These are phyloP conservation scores for Colletotrichum incanum DNA, from an alignment of 2,329 filamentous ascomycete species.

Conservation along the genomic window DNA sequence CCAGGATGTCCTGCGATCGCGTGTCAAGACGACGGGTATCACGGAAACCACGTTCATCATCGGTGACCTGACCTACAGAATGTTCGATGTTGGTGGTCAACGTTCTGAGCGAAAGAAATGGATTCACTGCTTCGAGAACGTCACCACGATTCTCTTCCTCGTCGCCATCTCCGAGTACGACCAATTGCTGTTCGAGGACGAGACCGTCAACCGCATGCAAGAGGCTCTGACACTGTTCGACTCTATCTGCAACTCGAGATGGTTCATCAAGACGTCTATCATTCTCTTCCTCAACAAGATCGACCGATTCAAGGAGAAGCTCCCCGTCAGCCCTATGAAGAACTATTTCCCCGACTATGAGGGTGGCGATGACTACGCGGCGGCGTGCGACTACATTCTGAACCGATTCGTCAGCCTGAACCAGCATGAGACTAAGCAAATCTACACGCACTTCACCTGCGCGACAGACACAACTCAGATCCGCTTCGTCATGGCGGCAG, in stretches of 20 bases:
- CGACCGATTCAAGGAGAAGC: conserved; percentile 90
- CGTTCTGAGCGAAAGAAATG: conserved; percentile 98
- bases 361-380: conserved; percentile 94
- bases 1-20: conserved; percentile 93
- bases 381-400: conserved; percentile 98
- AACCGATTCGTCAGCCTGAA: conserved; percentile 99
- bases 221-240: conserved; percentile 90
- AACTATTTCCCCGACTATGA: conserved; percentile 94
- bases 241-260: conserved; percentile 89
- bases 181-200: conserved; percentile 94
- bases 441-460: conserved; percentile 99
- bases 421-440: conserved; percentile 99
- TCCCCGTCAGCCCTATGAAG: conserved; percentile 86
- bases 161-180: conserved; percentile 98
- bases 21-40: conserved; percentile 98
- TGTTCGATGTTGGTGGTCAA: conserved; percentile 98
- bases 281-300: conserved; percentile 94
- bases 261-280: conserved; percentile 92
- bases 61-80: conserved; percentile 92
- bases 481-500: conserved; percentile 98
- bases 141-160: conserved; percentile 95
- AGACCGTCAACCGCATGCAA: conserved; percentile 96
- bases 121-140: conserved; percentile 99
- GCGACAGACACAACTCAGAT: conserved; percentile 99
- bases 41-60: conserved; percentile 98